Conservation (phyloP, 1,284 basidiomycete species). For the Xerocomus nothofagi region DNA sequence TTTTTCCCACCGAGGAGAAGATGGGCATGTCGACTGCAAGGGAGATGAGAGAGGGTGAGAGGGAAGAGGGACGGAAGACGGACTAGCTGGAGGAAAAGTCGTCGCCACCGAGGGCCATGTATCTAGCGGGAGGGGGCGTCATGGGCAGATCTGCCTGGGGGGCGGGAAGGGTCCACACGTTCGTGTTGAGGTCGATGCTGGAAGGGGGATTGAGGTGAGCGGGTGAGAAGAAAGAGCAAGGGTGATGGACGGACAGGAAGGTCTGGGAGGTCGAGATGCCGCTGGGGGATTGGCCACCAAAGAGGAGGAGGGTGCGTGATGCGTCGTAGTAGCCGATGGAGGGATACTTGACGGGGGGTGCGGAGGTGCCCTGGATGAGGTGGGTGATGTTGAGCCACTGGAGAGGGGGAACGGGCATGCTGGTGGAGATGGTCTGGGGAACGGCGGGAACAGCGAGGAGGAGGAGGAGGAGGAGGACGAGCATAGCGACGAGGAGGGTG, state of each 20-base stretch:
- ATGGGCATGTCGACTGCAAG: constrained; percentile 62
- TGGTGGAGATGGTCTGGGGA: constrained; percentile 36
- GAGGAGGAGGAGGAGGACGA: constrained; percentile 6
- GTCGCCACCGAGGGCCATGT: constrained; percentile 57
- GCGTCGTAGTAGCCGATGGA: constrained; percentile 63
- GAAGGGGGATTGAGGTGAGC: constrained; percentile 7
- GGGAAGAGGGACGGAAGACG: constrained; percentile 31
- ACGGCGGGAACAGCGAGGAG: constrained; percentile 1
- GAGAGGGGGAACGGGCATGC: constrained; percentile 48
- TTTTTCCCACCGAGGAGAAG: constrained; percentile 70
- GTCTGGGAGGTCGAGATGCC: constrained; percentile 65
- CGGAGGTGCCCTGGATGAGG: constrained; percentile 51
- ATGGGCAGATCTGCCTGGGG: constrained; percentile 47
- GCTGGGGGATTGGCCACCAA: constrained; percentile 69
- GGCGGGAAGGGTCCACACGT: constrained; percentile 59
- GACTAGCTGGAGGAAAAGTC: constrained; percentile 80
- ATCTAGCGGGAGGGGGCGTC: constrained; percentile 57
- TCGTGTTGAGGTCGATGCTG: constrained; percentile 48
- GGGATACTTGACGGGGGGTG: constrained; percentile 68
- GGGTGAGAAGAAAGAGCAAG: background rate
- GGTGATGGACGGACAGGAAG: constrained; percentile 48
- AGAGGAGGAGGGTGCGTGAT: constrained; percentile 62
- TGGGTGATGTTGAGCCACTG: constrained; percentile 74
- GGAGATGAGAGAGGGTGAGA: constrained; percentile 12
- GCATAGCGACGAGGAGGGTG: background rate